phyloP scores from a whole-genome alignment of 2,329 filamentous ascomycete genomes.

The Stachybotrys chlorohalonatus region DNA sequence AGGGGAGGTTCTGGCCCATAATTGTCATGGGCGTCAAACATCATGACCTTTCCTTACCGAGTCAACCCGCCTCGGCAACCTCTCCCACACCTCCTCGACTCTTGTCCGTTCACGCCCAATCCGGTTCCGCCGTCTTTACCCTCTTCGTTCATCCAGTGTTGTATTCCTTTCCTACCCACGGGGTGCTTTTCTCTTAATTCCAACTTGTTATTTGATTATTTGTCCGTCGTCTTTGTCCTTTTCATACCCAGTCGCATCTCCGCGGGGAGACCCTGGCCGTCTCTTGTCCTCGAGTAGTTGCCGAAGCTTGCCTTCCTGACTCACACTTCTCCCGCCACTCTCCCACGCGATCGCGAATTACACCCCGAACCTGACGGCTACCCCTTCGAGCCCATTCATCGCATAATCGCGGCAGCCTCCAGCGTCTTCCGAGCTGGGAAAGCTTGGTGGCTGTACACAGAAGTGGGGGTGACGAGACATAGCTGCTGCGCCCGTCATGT shows the following conservation, averaged over 20 bases:
- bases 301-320: neutral
- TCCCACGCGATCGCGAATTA: neutral
- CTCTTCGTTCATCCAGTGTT: too few relatives aligned
- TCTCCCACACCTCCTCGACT: neutral
- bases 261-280: too few relatives aligned
- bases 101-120: too few relatives aligned
- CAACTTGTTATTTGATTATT: too few relatives aligned
- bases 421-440: neutral
- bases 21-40: neutral
- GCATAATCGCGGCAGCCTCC: too few relatives aligned
- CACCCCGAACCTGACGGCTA: neutral
- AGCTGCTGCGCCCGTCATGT: constrained; percentile 48
- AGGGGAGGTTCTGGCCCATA: neutral
- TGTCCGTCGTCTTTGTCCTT: too few relatives aligned
- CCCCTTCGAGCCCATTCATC: neutral
- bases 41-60: neutral
- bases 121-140: too few relatives aligned
- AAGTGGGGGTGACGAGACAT: neutral
- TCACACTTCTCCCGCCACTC: neutral
- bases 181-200: too few relatives aligned
- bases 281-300: too few relatives aligned
- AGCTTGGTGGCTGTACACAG: neutral
- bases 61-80: neutral
- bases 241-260: too few relatives aligned
- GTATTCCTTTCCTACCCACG: too few relatives aligned